Percentiles rank a stretch among this genome's conserved stretches.
Conservation (phyloP, 768 basidiomycete genomes). For the Lyophyllum semitale region DNA sequence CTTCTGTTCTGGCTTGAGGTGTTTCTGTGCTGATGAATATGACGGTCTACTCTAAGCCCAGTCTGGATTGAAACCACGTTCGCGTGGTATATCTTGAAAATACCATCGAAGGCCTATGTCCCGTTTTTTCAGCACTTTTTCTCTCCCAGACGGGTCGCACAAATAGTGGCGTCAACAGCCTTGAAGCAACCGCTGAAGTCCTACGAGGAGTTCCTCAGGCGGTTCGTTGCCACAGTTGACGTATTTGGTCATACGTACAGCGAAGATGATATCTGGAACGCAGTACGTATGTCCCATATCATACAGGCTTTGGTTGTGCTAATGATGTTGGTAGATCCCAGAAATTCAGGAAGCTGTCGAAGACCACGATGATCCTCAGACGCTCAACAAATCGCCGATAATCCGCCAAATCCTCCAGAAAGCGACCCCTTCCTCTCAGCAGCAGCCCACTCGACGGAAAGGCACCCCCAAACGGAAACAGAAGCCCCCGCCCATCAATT, state of each 20-base stretch:
- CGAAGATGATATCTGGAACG: slow-evolving; percentile 32
- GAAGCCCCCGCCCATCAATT: slow-evolving; percentile 17
- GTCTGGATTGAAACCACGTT: slow-evolving; percentile 65
- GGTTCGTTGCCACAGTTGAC: slow-evolving; percentile 34
- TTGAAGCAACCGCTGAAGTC: slow-evolving; percentile 28
- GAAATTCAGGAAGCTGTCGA: slow-evolving; percentile 32
- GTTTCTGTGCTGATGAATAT: slow-evolving; percentile 1
- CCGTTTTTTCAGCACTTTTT: slow-evolving; percentile 50
- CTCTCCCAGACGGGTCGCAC: slow-evolving; percentile 49
- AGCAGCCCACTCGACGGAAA: slow-evolving; percentile 7
- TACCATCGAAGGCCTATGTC: slow-evolving; percentile 48
- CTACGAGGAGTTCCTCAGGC: slow-evolving; percentile 35
- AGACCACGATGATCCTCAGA: slow-evolving; percentile 19
- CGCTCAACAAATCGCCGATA: slow-evolving; percentile 23
- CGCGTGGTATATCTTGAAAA: slow-evolving; percentile 62
- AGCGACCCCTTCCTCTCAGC: slow-evolving; percentile 9
- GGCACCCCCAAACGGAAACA: slow-evolving; percentile 2
- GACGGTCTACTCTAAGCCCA: slow-evolving; percentile 40
- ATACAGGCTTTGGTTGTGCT: slow-evolving; percentile 2
- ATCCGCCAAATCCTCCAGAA: slow-evolving; percentile 27
- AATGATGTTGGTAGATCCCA: slow-evolving; percentile 19
- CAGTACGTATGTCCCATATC: slow-evolving; percentile 23
- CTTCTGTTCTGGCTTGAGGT: slow-evolving; percentile 1
- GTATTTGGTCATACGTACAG: slow-evolving; percentile 34
- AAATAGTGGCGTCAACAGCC: slow-evolving; percentile 43